Evolutionary conservation across 1,284 basidiomycete species (phyloP), one percentile per base, ranked within the genome.

Genomic region (Ustanciosporium gigantosporum): DNA sequence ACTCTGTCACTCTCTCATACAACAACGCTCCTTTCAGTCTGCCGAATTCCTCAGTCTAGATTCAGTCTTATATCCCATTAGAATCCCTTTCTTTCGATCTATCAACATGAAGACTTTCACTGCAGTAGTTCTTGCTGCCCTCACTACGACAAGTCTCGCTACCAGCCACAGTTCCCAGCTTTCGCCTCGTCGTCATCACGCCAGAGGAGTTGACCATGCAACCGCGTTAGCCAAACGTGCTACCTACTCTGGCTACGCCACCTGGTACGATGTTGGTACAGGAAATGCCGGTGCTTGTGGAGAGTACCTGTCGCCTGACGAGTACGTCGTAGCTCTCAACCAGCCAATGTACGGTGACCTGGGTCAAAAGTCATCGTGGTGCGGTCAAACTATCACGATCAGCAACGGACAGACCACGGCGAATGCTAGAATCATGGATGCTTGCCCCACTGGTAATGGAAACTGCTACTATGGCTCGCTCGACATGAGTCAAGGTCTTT

Each of bases 401-500:
- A 50, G 48, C 20, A 60, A 66, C 41, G 66, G 66, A 13, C 15
- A 50, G 14, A 71, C 66, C 48, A 62, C 62, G 13, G 49, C 45
- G n/a, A 50, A 49, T 22, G 71, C 71, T 9, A 45, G 40, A 13
- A 51, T 73, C 19, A 51, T 58, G 45, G 71, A 73, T 35, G 71
- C 71, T 29, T 73, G 71, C 46, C 71, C 71, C 6, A 71, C 69
- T n/a, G 42, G 51, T 20, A 56, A 48, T 34, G 55, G 56, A 47
- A 66, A 68, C 49, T 73, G 70, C 46, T 62, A 46, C 25, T 62
- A 66, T 31, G 70, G 70, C 15, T 53, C 68, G 3, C 52, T 73
- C 25, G 72, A 74, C 44, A 72, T 74, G 69, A 68, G 69, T 37
- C 51, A 53, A 27, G 64, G 68, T 27, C 57, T 74, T 31, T 74